Evolutionary conservation across 805 yeast species (phyloP).

Genomic region (Wickerhamiella sergipiensis): DNA sequence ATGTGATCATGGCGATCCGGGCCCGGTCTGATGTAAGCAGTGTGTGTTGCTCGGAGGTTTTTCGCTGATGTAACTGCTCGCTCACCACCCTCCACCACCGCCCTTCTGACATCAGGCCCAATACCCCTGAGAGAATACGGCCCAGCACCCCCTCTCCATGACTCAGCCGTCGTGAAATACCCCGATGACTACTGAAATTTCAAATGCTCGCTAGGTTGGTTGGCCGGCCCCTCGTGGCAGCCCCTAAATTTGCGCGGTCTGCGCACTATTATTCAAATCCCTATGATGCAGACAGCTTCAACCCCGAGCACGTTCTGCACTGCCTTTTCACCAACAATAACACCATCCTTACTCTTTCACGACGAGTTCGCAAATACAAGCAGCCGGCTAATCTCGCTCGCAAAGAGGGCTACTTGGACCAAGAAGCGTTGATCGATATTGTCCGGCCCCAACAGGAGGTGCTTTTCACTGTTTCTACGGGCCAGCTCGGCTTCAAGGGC

Average conservation of each 20-base stretch:
- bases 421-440: constrained; percentile 46
- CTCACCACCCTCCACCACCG: no score
- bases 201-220: not conserved
- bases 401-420: constrained; percentile 55
- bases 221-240: not conserved
- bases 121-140: no score
- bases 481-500: constrained; percentile 78
- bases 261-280: not conserved
- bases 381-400: not conserved
- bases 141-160: no score
- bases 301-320: constrained; percentile 50
- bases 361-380: constrained; percentile 34
- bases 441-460: constrained; percentile 69
- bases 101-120: no score
- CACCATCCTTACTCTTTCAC: constrained; percentile 59
- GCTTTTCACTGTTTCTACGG: constrained; percentile 57
- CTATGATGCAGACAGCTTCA: constrained; percentile 21
- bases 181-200: not conserved
- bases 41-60: no score
- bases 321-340: constrained; percentile 72
- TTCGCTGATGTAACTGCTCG: no score
- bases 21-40: no score
- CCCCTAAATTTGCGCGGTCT: not conserved
- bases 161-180: no score
- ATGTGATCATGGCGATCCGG: no score